Evolutionary conservation across 2,329 filamentous ascomycete genomes (phyloP).

Genomic region (Aspergillus sp.): DNA sequence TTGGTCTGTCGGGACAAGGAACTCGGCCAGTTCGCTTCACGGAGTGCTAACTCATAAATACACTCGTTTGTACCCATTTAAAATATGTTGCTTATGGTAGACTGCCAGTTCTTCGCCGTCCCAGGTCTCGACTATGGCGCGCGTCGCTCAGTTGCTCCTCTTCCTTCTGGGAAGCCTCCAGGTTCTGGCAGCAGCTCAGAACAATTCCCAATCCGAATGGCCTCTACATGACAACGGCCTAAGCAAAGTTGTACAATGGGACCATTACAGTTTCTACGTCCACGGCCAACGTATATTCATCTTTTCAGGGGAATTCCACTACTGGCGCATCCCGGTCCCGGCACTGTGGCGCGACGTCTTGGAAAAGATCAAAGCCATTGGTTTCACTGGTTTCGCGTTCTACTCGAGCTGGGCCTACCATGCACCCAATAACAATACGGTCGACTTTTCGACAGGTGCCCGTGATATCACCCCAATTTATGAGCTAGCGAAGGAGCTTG

Average conservation of each 20-base stretch:
- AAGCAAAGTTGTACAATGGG: slow-evolving; percentile 51
- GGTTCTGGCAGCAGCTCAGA: slow-evolving; percentile 15
- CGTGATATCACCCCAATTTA: slow-evolving; percentile 55
- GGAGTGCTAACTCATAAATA: slow-evolving; percentile 1
- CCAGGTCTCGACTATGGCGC: slow-evolving; percentile 13
- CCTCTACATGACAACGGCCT: slow-evolving; percentile 50
- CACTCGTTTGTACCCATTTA: neutral
- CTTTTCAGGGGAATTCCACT: slow-evolving; percentile 56
- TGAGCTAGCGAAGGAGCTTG: slow-evolving; percentile 54
- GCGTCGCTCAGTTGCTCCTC: slow-evolving; percentile 7
- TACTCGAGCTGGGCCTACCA: slow-evolving; percentile 53
- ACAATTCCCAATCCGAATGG: slow-evolving; percentile 35
- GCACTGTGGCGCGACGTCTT: slow-evolving; percentile 53
- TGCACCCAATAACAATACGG: slow-evolving; percentile 42
- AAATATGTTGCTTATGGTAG: neutral
- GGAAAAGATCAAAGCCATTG: slow-evolving; percentile 53
- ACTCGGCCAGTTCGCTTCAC: neutral
- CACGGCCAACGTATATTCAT: slow-evolving; percentile 54
- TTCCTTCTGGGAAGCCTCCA: slow-evolving; percentile 13
- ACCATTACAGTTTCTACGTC: slow-evolving; percentile 54
- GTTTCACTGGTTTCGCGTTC: slow-evolving; percentile 50
- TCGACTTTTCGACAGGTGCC: slow-evolving; percentile 55
- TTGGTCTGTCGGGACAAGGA: neutral
- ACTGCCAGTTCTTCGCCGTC: neutral
- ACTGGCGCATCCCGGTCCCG: slow-evolving; percentile 52